Conservation (phyloP, 345 rosid genomes). For the Pseudoturritis turrita region DNA sequence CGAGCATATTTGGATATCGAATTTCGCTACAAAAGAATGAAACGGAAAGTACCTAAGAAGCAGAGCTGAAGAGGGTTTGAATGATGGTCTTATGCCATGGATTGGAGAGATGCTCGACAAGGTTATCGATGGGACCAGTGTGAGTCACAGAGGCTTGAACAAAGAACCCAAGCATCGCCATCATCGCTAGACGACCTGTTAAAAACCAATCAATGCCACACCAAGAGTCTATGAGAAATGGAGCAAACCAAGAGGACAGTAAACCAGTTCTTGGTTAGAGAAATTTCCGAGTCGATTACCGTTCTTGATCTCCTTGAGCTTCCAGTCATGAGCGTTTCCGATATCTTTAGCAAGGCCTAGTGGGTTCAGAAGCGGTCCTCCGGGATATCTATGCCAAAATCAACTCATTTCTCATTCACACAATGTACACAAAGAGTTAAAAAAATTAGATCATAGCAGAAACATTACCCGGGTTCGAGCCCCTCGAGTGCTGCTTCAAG, state of each 20-base stretch:
- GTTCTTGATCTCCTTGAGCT: conserved; percentile 90
- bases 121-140: conserved; percentile 88
- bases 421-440: not conserved
- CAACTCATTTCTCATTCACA: not conserved
- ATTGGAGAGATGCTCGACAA: conserved; percentile 74
- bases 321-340: conserved; percentile 59
- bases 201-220: not conserved
- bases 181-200: conserved; percentile 88
- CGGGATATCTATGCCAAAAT: conserved; percentile 62
- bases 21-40: not conserved
- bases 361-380: conserved; percentile 90
- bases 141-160: conserved; percentile 89
- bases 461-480: conserved; percentile 71
- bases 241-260: not conserved
- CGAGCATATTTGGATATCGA: not conserved
- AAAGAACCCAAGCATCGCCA: conserved; percentile 84
- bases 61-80: conserved; percentile 56
- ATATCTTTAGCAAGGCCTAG: conserved; percentile 87
- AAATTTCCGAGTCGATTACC: conserved; percentile 36
- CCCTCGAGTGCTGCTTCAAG: conserved; percentile 79
- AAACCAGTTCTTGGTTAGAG: not conserved
- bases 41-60: conserved; percentile 13
- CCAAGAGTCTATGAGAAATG: not conserved
- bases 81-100: conserved; percentile 92
- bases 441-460: not conserved